A percentile compares a stretch with the other conserved stretches of the same genome.
phyloP scores from a whole-genome alignment of 306 rosid genomes.

The Dalbergia oliveri region DNA sequence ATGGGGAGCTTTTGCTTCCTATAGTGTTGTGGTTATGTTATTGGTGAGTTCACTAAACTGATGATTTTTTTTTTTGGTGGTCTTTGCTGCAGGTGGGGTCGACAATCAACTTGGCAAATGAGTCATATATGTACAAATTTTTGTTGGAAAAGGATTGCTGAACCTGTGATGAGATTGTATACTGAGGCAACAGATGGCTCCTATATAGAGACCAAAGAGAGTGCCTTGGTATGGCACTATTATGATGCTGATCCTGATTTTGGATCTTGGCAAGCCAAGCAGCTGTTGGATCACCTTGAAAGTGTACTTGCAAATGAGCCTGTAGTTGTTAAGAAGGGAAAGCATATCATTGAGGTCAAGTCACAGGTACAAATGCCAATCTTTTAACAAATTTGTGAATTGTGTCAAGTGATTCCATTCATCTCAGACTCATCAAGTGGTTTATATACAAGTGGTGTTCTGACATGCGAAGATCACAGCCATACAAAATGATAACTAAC shows the following conservation, averaged over 20 bases:
- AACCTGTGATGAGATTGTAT: slow-evolving; percentile 81
- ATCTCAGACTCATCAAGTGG: no score
- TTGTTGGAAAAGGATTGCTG: slow-evolving; percentile 83
- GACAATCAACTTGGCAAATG: slow-evolving; percentile 72
- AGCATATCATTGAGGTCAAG: slow-evolving; percentile 82
- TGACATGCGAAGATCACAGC: no score
- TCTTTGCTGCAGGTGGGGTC: slow-evolving; percentile 68
- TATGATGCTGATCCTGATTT: slow-evolving; percentile 80
- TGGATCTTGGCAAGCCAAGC: slow-evolving; percentile 86
- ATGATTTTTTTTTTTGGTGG: not conserved
- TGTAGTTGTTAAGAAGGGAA: slow-evolving; percentile 87
- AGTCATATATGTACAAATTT: slow-evolving; percentile 61
- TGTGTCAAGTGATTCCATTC: no score
- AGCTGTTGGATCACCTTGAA: slow-evolving; percentile 84
- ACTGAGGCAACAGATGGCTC: slow-evolving; percentile 91
- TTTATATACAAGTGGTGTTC: no score
- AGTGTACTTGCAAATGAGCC: slow-evolving; percentile 91
- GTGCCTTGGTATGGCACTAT: slow-evolving; percentile 93
- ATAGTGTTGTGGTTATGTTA: slow-evolving; percentile 12
- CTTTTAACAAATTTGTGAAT: not conserved
- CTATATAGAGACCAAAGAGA: slow-evolving; percentile 77
- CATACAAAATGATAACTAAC: no score
- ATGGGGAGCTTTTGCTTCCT: not conserved
- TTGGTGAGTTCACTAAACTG: slow-evolving; percentile 21
- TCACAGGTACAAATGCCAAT: slow-evolving; percentile 67